Conservation (phyloP, 208 protist species). For the Trichomonas tenax region DNA sequence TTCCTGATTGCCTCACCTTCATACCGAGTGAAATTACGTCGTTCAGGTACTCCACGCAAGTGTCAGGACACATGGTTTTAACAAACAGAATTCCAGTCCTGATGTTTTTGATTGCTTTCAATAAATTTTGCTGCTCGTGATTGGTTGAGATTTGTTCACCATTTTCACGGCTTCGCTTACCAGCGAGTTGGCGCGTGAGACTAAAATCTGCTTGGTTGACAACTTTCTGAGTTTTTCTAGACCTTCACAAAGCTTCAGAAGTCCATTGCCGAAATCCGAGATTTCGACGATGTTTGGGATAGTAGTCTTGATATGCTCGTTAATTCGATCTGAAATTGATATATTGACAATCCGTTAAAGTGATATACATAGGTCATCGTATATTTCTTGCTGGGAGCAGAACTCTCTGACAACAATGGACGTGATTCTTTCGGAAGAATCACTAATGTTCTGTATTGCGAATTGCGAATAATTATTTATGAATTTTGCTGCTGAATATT, state of each 20-base stretch:
- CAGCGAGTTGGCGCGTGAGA: neutral
- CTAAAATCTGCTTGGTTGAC: neutral
- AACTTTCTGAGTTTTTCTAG: neutral
- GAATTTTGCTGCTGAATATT: neutral
- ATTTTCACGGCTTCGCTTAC: neutral
- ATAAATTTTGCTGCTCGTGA: neutral
- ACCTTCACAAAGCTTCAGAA: neutral
- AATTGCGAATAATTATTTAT: neutral
- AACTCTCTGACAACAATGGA: neutral
- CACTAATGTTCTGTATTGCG: neutral
- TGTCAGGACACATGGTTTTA: neutral
- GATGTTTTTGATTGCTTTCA: neutral
- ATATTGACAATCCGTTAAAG: neutral
- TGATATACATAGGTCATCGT: neutral
- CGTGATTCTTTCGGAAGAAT: neutral
- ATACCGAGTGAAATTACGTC: neutral
- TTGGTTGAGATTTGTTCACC: neutral
- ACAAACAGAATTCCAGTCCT: neutral
- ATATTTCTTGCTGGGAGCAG: neutral
- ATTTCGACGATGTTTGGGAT: neutral
- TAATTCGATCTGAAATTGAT: neutral
- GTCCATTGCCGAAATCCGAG: neutral
- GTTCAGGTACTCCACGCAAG: neutral
- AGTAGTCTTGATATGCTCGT: neutral
- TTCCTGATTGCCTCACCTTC: neutral